phyloP scores from a whole-genome alignment of 2,329 filamentous ascomycete genomes.

The Fusarium fracticaudum region DNA sequence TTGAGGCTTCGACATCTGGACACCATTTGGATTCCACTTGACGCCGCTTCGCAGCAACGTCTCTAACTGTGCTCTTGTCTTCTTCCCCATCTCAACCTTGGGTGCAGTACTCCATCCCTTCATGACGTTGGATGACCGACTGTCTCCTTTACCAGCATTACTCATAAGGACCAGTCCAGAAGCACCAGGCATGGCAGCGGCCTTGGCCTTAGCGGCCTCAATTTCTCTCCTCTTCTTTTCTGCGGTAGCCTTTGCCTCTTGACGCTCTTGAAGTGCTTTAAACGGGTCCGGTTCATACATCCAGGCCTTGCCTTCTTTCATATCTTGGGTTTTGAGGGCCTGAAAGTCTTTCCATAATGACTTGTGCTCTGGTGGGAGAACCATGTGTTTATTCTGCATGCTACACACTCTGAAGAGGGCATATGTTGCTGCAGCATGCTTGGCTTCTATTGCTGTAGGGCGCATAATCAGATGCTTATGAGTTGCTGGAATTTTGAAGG shows the following conservation, averaged over 20 bases:
- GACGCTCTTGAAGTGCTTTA: conserved; percentile 78
- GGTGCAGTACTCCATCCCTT: conserved; percentile 86
- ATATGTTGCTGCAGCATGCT: conserved; percentile 93
- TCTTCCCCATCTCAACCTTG: conserved; percentile 91
- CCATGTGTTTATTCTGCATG: conserved; percentile 96
- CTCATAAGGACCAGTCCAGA: conserved; percentile 64
- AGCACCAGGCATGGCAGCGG: conserved; percentile 69
- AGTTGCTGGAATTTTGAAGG: conserved; percentile 81
- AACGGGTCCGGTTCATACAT: conserved; percentile 98
- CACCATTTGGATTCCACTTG: conserved; percentile 85
- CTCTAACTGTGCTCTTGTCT: conserved; percentile 82
- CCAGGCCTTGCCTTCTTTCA: conserved; percentile 81
- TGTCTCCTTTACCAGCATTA: conserved; percentile 49
- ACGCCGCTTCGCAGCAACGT: conserved; percentile 79
- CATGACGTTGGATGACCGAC: conserved; percentile 58
- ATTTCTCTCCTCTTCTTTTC: conserved; percentile 83
- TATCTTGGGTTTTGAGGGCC: conserved; percentile 81
- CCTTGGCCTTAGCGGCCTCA: conserved; percentile 74
- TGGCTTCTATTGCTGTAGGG: conserved; percentile 86
- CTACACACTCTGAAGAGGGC: conserved; percentile 90
- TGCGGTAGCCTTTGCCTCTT: conserved; percentile 77
- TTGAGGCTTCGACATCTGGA: conserved; percentile 68
- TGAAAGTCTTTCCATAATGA: conserved; percentile 93
- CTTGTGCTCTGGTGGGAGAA: conserved; percentile 89
- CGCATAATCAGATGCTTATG: conserved; percentile 81